These are phyloP conservation scores for Russula abietina DNA, from an alignment of 768 basidiomycete genomes.

Conservation along the genomic window DNA sequence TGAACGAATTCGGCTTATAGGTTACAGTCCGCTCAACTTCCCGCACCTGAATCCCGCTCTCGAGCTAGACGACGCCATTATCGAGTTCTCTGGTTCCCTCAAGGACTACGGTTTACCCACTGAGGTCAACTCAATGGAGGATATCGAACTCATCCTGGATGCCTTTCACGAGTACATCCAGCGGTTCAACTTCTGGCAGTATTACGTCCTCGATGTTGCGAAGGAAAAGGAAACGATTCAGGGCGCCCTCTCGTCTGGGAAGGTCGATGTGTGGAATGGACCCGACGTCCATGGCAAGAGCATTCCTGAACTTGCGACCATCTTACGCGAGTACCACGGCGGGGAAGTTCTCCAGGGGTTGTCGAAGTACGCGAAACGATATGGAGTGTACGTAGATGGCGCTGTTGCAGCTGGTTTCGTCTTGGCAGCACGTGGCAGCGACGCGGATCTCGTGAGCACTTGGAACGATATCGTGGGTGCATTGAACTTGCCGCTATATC, in stretches of 20 bases:
- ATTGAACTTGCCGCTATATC: constrained; percentile 83
- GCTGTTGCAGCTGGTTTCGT: constrained; percentile 68
- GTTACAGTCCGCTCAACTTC: constrained; percentile 84
- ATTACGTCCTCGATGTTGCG: constrained; percentile 78
- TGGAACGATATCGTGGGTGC: constrained; percentile 81
- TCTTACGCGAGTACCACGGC: constrained; percentile 47
- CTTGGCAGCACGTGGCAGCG: constrained; percentile 50
- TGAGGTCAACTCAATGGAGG: constrained; percentile 51
- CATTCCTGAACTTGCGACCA: constrained; percentile 58
- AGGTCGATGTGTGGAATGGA: constrained; percentile 55
- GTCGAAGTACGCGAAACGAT: constrained; percentile 57
- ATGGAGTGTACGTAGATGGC: constrained; percentile 58
- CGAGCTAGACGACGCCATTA: constrained; percentile 82
- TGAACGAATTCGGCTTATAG: constrained; percentile 35
- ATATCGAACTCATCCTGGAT: constrained; percentile 59
- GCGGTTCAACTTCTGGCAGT: constrained; percentile 81
- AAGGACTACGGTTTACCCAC: constrained; percentile 66
- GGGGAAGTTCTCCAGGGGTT: constrained; percentile 44
- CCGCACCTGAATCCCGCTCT: constrained; percentile 91
- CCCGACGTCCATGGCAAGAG: constrained; percentile 52
- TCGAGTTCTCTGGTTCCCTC: constrained; percentile 71
- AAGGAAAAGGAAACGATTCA: constrained; percentile 56
- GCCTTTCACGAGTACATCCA: constrained; percentile 60
- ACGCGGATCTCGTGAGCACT: constrained; percentile 40
- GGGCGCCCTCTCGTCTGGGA: constrained; percentile 44